Evolutionary conservation across 2,329 filamentous ascomycete species (phyloP).

Genomic region (Bertia moriformis): DNA sequence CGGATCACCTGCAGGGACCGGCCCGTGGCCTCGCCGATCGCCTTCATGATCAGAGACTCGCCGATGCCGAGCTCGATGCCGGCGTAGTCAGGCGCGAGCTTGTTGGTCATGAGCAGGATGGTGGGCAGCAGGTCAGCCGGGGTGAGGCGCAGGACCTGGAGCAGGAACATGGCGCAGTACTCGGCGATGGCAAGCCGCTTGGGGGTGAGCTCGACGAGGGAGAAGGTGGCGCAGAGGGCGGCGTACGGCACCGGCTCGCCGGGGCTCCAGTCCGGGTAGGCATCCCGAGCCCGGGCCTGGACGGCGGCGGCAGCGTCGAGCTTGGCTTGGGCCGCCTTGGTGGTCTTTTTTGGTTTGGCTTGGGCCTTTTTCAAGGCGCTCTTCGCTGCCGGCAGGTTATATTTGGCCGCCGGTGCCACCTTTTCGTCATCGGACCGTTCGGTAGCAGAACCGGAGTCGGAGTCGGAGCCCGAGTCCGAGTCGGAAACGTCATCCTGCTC

Average conservation of each 20-base stretch:
- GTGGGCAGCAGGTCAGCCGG: conserved; percentile 81
- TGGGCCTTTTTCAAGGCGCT: conserved; percentile 6
- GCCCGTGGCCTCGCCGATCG: conserved; percentile 86
- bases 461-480: too few relatives aligned
- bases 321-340: conserved; percentile 66
- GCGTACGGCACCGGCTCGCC: conserved; percentile 86
- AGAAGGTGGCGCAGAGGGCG: conserved; percentile 86
- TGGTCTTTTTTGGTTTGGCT: conserved; percentile 24
- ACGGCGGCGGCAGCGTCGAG: too few relatives aligned
- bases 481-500: too few relatives aligned
- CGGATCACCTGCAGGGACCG: conserved; percentile 82
- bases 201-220: conserved; percentile 82
- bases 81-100: conserved; percentile 88
- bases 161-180: conserved; percentile 78
- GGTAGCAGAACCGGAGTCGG: too few relatives aligned
- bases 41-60: conserved; percentile 96
- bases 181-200: conserved; percentile 80
- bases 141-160: conserved; percentile 83
- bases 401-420: conserved; percentile 2
- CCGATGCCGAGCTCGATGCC: conserved; percentile 97
- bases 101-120: conserved; percentile 92
- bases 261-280: conserved; percentile 89
- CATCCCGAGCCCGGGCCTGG: conserved; percentile 71
- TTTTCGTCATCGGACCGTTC: not conserved
- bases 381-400: conserved; percentile 7